These are phyloP conservation scores for Plantago lanceolata DNA, from an alignment of 305 asterid genomes.

Conservation along the genomic window DNA sequence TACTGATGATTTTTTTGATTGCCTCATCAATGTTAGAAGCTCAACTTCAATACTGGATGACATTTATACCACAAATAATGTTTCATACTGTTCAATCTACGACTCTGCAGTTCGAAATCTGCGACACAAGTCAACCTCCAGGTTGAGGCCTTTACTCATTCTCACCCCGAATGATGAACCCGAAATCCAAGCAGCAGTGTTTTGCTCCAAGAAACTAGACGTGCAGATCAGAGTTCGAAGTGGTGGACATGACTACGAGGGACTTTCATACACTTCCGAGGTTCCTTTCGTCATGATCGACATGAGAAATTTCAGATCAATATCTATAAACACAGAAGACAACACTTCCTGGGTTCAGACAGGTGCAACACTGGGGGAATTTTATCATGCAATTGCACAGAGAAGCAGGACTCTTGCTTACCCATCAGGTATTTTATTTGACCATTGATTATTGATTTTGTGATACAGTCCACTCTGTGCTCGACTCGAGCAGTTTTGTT, in stretches of 20 bases:
- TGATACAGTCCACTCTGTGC: too few relatives aligned
- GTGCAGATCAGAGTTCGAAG: constrained; percentile 38
- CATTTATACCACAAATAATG: constrained; percentile 26
- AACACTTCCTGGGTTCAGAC: constrained; percentile 40
- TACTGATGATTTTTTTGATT: constrained; percentile 22
- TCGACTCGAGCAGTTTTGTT: too few relatives aligned
- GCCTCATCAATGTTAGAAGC: constrained; percentile 22
- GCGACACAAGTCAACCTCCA: constrained; percentile 20
- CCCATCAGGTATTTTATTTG: constrained; percentile 16
- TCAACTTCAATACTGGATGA: constrained; percentile 12
- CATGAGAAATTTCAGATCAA: constrained; percentile 32
- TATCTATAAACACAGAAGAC: constrained; percentile 14
- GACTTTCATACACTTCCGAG: constrained; percentile 32
- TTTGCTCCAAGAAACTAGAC: constrained; percentile 34
- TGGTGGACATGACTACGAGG: constrained; percentile 53
- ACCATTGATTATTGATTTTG: too few relatives aligned
- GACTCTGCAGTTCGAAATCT: constrained; percentile 20
- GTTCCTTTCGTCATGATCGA: constrained; percentile 42
- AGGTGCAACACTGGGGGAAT: constrained; percentile 46
- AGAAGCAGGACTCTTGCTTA: constrained; percentile 34
- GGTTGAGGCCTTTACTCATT: constrained; percentile 32
- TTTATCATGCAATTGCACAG: constrained; percentile 31
- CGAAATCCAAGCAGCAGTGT: constrained; percentile 33
- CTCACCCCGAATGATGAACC: constrained; percentile 36
- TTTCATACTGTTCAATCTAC: constrained; percentile 28